Percentiles rank a stretch among this genome's conserved stretches.
Conservation (phyloP, 805 yeast genomes). For the Candida argentea region DNA sequence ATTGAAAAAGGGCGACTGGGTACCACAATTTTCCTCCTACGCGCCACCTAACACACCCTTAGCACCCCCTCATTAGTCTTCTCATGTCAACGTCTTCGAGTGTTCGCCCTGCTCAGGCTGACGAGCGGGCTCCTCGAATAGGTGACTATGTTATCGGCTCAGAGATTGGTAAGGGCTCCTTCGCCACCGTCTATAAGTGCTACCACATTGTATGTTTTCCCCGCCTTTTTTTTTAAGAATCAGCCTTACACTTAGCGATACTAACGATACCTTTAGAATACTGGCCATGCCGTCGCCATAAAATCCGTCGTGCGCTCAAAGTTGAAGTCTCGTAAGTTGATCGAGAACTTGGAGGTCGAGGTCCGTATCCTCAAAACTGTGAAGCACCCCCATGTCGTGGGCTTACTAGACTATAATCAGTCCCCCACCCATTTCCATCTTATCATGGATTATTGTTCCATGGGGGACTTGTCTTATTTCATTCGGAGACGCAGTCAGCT, state of each 20-base stretch:
- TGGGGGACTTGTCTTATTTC: slow-evolving; percentile 87
- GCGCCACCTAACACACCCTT: no score
- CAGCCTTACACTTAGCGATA: not conserved
- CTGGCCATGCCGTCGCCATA: slow-evolving; percentile 66
- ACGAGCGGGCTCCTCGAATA: slow-evolving; percentile 10
- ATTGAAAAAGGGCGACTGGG: no score
- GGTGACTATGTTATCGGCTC: slow-evolving; percentile 55
- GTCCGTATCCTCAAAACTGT: slow-evolving; percentile 79
- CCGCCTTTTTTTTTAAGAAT: not conserved
- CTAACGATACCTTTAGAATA: slow-evolving; percentile 10
- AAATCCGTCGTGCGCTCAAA: slow-evolving; percentile 79
- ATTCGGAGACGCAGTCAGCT: slow-evolving; percentile 70
- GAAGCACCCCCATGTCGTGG: slow-evolving; percentile 90
- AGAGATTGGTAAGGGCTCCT: slow-evolving; percentile 92
- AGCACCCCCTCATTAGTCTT: no score
- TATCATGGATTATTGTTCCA: slow-evolving; percentile 92
- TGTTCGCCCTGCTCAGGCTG: not conserved
- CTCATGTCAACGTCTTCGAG: not conserved
- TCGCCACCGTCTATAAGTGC: slow-evolving; percentile 92
- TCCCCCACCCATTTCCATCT: slow-evolving; percentile 73
- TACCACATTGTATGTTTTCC: slow-evolving; percentile 26
- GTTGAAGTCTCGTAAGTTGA: slow-evolving; percentile 72
- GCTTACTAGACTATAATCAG: slow-evolving; percentile 71
- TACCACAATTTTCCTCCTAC: no score
- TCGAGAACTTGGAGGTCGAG: slow-evolving; percentile 89